Conservation (phyloP, 495 filamentous ascomycete species). For the Lophiostoma macrostomum region DNA sequence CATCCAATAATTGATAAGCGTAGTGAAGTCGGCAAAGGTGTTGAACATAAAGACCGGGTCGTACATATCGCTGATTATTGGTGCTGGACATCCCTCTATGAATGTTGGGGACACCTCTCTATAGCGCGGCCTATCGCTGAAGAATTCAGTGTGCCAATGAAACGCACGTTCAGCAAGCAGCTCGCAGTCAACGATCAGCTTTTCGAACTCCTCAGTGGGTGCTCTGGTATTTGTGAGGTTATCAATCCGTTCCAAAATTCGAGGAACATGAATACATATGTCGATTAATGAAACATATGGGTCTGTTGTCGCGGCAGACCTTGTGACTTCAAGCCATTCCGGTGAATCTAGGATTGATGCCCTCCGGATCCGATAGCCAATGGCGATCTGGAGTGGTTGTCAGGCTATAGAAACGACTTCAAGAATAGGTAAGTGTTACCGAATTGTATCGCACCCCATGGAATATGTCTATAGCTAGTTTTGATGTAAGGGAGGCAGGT, state of each 20-base stretch:
- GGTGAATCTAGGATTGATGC: slow-evolving; percentile 22
- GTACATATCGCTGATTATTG: slow-evolving; percentile 7
- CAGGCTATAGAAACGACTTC: not conserved
- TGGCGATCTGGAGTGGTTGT: slow-evolving; percentile 10
- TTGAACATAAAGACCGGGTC: slow-evolving; percentile 19
- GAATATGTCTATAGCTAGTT: slow-evolving; percentile 15
- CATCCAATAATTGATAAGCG: slow-evolving; percentile 26
- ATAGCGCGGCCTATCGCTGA: slow-evolving; percentile 15
- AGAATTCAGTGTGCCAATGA: slow-evolving; percentile 16
- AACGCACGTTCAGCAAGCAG: not conserved
- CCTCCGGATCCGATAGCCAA: slow-evolving; percentile 19
- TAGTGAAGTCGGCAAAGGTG: slow-evolving; percentile 11
- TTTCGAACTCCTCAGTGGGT: slow-evolving; percentile 8
- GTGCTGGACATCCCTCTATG: slow-evolving; percentile 13
- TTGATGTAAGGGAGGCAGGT: slow-evolving; percentile 12
- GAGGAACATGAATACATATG: slow-evolving; percentile 21
- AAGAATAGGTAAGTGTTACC: slow-evolving; percentile 6
- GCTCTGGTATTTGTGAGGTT: not conserved
- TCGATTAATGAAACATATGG: slow-evolving; percentile 19
- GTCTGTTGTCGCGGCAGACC: slow-evolving; percentile 5
- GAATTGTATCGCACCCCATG: slow-evolving; percentile 26
- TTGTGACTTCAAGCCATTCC: slow-evolving; percentile 21
- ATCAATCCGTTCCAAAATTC: slow-evolving; percentile 25
- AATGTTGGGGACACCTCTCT: not conserved
- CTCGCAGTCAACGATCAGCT: slow-evolving; percentile 12